Percentiles rank a stretch among this genome's conserved stretches.
These are phyloP conservation scores for Mesembryanthemum crystallinum DNA, from an alignment of 148 eudicot genomes.

Conservation along the genomic window DNA sequence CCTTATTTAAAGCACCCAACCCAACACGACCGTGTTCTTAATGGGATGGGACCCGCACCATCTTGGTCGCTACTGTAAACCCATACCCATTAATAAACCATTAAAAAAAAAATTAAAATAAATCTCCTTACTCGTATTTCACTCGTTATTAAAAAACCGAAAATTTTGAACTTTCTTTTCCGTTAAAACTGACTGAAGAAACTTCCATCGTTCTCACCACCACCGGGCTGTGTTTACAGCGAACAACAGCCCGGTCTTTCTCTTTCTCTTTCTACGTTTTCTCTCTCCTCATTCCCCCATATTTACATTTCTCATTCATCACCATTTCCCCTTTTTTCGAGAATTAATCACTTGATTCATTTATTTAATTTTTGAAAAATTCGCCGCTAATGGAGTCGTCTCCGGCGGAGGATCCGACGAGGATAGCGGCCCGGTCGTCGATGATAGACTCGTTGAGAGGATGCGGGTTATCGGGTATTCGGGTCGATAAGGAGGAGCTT, in stretches of 20 bases:
- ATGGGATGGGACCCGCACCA: too few species aligned
- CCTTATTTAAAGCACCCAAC: too few species aligned
- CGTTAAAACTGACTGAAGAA: neutral
- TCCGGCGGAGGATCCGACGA: neutral
- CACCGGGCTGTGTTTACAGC: conserved; percentile 16
- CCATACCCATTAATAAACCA: too few species aligned
- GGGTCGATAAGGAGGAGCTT: conserved; percentile 50
- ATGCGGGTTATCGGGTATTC: conserved; percentile 48
- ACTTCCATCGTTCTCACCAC: neutral
- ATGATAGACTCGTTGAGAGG: conserved; percentile 62
- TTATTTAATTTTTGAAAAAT: neutral
- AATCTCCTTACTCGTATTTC: neutral
- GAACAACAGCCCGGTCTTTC: conserved; percentile 4
- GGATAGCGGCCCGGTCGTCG: conserved; percentile 52
- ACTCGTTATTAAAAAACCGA: neutral
- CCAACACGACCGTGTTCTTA: too few species aligned
- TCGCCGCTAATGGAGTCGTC: conserved; percentile 1
- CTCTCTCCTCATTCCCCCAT: neutral
- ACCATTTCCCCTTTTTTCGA: neutral
- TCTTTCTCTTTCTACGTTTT: too few species aligned
- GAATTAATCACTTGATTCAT: neutral
- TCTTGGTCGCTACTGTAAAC: too few species aligned
- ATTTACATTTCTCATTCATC: too few species aligned
- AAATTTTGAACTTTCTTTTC: neutral
- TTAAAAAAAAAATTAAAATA: too few species aligned